Conservation (phyloP, 306 rosid species). For the Vigna angularis region DNA sequence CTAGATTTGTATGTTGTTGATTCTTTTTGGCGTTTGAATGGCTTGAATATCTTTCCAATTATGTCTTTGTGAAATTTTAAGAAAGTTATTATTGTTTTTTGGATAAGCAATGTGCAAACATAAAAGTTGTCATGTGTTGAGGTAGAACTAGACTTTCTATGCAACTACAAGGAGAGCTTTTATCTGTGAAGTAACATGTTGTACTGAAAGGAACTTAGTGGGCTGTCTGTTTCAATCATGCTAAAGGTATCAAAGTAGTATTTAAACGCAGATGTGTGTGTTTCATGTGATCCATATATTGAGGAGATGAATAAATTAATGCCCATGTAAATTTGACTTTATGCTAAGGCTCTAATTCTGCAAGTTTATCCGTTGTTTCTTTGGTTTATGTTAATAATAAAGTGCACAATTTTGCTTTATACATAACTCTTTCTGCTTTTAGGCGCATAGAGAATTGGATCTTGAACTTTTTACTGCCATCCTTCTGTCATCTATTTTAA, state of each 20-base stretch:
- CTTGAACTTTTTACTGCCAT: neutral
- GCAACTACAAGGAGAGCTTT: conserved; percentile 6
- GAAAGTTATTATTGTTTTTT: neutral
- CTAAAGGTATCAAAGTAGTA: neutral
- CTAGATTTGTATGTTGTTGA: neutral
- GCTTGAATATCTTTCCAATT: neutral
- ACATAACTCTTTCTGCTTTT: neutral
- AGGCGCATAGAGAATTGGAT: neutral
- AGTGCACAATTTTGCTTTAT: neutral
- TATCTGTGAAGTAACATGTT: neutral
- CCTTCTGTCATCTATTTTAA: neutral
- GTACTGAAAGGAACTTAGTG: neutral
- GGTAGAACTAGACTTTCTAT: neutral
- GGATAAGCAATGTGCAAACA: neutral
- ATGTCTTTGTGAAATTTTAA: neutral
- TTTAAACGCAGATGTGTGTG: neutral
- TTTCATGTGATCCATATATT: conserved; percentile 10
- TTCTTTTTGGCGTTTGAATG: neutral
- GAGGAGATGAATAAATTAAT: neutral
- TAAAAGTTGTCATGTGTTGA: neutral
- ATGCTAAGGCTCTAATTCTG: neutral
- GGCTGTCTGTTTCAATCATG: neutral
- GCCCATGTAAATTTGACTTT: neutral
- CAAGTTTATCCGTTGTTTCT: neutral
- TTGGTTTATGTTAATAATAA: conserved; percentile 5